These are phyloP conservation scores for Millerago galiae DNA, from an alignment of 805 yeast species.

Conservation along the genomic window DNA sequence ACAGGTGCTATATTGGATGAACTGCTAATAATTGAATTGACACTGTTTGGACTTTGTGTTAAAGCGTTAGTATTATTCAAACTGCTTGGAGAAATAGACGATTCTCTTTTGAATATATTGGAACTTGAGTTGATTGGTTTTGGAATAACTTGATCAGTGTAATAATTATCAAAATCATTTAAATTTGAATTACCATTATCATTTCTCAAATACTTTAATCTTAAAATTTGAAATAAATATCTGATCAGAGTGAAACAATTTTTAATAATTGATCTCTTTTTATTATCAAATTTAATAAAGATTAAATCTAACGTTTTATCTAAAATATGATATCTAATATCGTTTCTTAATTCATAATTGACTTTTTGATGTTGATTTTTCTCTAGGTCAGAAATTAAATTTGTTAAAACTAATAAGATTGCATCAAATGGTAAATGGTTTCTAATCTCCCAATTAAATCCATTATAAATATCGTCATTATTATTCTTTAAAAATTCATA, in stretches of 20 bases:
- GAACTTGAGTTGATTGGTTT: slow-evolving; percentile 18
- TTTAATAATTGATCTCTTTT: slow-evolving; percentile 27
- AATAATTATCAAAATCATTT: slow-evolving; percentile 19
- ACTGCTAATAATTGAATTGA: slow-evolving; percentile 3
- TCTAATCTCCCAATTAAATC: slow-evolving; percentile 55
- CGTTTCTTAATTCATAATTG: slow-evolving; percentile 27
- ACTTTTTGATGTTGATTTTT: slow-evolving; percentile 24
- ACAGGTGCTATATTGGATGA: background rate
- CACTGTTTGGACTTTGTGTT: slow-evolving; percentile 1
- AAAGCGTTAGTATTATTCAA: background rate
- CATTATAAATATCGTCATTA: slow-evolving; percentile 39
- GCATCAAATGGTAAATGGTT: slow-evolving; percentile 58
- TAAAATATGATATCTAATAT: slow-evolving; percentile 25
- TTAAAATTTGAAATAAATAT: slow-evolving; percentile 26
- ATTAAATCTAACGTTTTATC: slow-evolving; percentile 27
- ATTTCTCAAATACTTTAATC: slow-evolving; percentile 24
- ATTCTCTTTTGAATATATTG: slow-evolving; percentile 11
- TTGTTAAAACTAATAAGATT: slow-evolving; percentile 43
- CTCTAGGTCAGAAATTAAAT: slow-evolving; percentile 44
- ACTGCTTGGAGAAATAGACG: slow-evolving; percentile 3
- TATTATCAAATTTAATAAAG: slow-evolving; percentile 27
- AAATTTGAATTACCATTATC: slow-evolving; percentile 11
- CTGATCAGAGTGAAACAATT: slow-evolving; percentile 28
- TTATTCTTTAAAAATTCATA: slow-evolving; percentile 49
- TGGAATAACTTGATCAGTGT: slow-evolving; percentile 24